Evolutionary conservation across 768 basidiomycete genomes (phyloP), one percentile per base, ranked within the genome.

Genomic region (Suillus fuscotomentosus): DNA sequence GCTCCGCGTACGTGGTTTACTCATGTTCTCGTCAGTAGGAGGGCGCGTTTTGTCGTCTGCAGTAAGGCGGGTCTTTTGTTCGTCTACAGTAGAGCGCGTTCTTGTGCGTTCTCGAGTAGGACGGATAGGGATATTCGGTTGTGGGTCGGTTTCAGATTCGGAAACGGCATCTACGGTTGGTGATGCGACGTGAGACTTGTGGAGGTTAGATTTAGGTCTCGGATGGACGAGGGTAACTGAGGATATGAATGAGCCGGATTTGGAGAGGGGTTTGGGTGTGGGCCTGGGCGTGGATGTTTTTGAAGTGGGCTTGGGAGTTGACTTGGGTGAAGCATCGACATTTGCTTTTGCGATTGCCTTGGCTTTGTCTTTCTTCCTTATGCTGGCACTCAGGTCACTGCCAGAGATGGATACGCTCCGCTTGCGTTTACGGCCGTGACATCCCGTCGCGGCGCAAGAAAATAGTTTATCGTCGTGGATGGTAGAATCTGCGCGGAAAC

Each of bases 401-500:
- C 24, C 24, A 73, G 74, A 10, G 73, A 75, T 10, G 57, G 60
- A 38, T 73, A 66, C 8, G 67, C 73, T 66, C 11, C 36, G 66
- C 17, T 70, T 67, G 45, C 71, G 72, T 61, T 70, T 80, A 1
- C 57, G 41, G 38, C 83, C 81, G 63, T 79, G 84, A 67, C 91
- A 93, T 36, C 86, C 81, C 13, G 85, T 70, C 4, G 75, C 73
- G 27, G 80, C 74, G 70, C 92, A 94, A 0, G 89, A 83, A 2
- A 75, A 75, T 62, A 93, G 82, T 72, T 87, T 92, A 71, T 94
- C 92, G 65, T 90, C 79, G 38, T 77, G 67, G 60, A 77, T 68
- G 1, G 88, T 87, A 17, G 92, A 89, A 74, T 94, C 92, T 6
- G 87, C 86, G 59, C 91, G 86, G 79, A 92, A 94, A 6, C 91